phyloP scores from a whole-genome alignment of 805 yeast species.

The Pichia sporocuriosa region DNA sequence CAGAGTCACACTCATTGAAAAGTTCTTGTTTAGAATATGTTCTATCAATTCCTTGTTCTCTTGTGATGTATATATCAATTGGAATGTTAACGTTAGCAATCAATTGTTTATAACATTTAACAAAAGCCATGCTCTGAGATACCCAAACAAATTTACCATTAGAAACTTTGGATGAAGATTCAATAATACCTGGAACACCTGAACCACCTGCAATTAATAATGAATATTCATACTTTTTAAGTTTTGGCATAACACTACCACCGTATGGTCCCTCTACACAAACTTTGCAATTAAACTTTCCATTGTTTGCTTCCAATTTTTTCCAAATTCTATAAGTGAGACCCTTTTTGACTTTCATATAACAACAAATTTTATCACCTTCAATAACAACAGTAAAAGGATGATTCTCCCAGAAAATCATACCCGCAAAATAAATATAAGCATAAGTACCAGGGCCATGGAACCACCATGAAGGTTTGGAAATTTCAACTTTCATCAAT shows the following conservation, averaged over 20 bases:
- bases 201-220: slow-evolving; percentile 63
- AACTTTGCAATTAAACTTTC: slow-evolving; percentile 19
- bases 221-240: slow-evolving; percentile 42
- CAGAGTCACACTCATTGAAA: not conserved
- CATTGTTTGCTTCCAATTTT: slow-evolving; percentile 18
- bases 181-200: slow-evolving; percentile 54
- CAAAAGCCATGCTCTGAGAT: slow-evolving; percentile 40
- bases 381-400: slow-evolving; percentile 54
- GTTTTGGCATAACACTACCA: slow-evolving; percentile 41
- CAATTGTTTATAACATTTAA: slow-evolving; percentile 34
- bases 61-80: slow-evolving; percentile 34
- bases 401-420: slow-evolving; percentile 62
- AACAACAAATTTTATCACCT: slow-evolving; percentile 32
- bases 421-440: slow-evolving; percentile 47
- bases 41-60: slow-evolving; percentile 16
- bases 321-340: slow-evolving; percentile 38
- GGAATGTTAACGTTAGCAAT: slow-evolving; percentile 25
- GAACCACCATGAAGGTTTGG: slow-evolving; percentile 44
- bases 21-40: not conserved
- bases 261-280: slow-evolving; percentile 62
- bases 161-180: slow-evolving; percentile 30
- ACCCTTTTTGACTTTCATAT: slow-evolving; percentile 47
- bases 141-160: slow-evolving; percentile 52
- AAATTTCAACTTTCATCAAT: slow-evolving; percentile 8
- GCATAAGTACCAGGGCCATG: slow-evolving; percentile 52